Evolutionary conservation across 192 early-diverging fungal species (phyloP), one percentile per base, ranked within the genome.

Genomic region (Coemansia sp.): DNA sequence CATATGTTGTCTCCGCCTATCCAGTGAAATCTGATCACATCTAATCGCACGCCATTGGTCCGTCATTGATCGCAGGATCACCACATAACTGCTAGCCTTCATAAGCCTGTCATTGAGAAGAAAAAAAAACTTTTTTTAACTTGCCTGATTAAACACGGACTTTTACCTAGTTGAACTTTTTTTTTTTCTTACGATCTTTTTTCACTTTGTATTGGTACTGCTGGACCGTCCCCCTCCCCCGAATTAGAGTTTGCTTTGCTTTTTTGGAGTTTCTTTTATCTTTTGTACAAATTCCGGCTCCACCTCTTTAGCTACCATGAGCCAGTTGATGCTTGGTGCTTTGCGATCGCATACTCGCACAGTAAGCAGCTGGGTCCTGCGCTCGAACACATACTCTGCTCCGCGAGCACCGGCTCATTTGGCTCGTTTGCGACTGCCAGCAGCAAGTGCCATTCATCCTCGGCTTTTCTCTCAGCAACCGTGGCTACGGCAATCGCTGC

Each of bases 311-410:
- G 51, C 24, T 53, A 60, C 24, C 11, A 80, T 80, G 78, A 72
- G 73, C 66, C 78, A 75, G 66, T 59, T 75, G 50, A 31, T 70
- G 39, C 62, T 75, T 7, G 14, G 69, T 36, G 53, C 66, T 11
- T 24, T 65, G 9, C 69, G 57, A 38, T 60, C 73, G n/a, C 40
- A 34, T 14, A 38, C 48, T 35, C 26, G 42, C 40, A 33, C 69
- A 18, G 43, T 21, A n/a, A 6, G 34, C 40, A 31, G 59, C 57
- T 56, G 40, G 31, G 14, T 24, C 16, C 18, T 65, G 59, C 43
- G 57, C 9, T 26, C 57, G 42, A 35, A 16, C 60, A 35, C 68
- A 20, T 31, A 33, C 13, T 35, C 31, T 31, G 40, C 63, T 20
- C 62, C 64, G 3, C 43, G 66, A 34, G 20, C 48, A 21, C 28